A percentile compares a stretch with the other conserved stretches of the same genome.
Evolutionary conservation across 78 protist genomes (phyloP).

Genomic region (slime mould (Dictyostelium discoideum)): DNA sequence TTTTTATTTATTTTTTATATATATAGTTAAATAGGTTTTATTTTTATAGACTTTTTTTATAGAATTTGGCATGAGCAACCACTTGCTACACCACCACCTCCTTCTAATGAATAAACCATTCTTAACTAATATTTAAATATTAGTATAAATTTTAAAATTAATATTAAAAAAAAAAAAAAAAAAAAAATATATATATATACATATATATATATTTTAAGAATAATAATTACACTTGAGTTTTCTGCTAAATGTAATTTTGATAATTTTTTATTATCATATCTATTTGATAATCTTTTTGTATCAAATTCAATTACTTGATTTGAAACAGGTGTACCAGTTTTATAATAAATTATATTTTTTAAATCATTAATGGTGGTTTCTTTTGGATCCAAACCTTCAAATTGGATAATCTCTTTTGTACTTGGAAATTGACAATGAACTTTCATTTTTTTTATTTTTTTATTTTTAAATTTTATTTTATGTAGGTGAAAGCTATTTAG

Average conservation of each 20-base stretch:
- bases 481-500: too few relatives aligned
- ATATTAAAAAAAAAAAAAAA: neutral
- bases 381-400: neutral
- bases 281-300: conserved; percentile 5
- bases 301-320: conserved; percentile 9
- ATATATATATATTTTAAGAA: too few relatives aligned
- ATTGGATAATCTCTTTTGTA: neutral
- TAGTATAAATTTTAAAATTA: neutral
- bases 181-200: neutral
- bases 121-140: neutral
- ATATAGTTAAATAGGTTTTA: neutral
- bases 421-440: conserved; percentile 13
- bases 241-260: neutral
- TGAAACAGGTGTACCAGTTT: conserved; percentile 12
- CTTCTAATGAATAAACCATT: conserved; percentile 2
- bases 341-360: conserved; percentile 5
- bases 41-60: neutral
- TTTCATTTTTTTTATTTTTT: conserved; percentile 1
- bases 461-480: neutral
- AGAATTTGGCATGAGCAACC: neutral
- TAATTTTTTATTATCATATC: conserved; percentile 2
- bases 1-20: neutral
- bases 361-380: neutral
- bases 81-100: neutral
- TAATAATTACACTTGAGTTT: neutral